Evolutionary conservation across 140 eudicot species (phyloP), one percentile per base, ranked within the genome.

Genomic region (Senecio squalidus): DNA sequence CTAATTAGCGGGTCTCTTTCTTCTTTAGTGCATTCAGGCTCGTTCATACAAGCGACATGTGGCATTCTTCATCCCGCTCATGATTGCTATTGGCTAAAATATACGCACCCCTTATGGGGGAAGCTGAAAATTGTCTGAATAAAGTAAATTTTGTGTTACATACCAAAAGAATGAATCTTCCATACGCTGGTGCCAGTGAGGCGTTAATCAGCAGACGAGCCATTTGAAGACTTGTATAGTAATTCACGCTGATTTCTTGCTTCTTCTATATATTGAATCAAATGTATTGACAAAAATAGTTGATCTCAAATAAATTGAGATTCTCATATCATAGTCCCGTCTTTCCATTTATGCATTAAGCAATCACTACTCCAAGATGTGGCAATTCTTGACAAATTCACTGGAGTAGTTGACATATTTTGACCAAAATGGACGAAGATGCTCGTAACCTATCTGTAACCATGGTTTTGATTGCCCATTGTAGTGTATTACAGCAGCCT

Each of bases 381-480:
- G 99, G 58, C 99, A 93, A 67, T 84, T 93, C 53, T 81, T 79
- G 43, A 93, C 67, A 45, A 93, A 93, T 39, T 93, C 99, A 64
- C 78, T 93, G 6, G 99, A 93, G 82, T 88, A 82, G 77, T 93
- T 80, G 23, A 93, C 81, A 49, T 87, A 78, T 75, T 93, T 93
- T 59, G 95, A 79, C 99, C 99, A 93, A 67, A 82, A 93, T 10
- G 96, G 99, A 24, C 99, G 81, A 23, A 93, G 87, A 84, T 93
- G 95, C 67, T 88, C 96, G 56, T 84, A 93, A 4, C 99, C 99
- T 50, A 93, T 88, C 60, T 89, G 94, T 36, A 93, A 72, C 99
- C 99, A 93, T n/a, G 99, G 99, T 72, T 93, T 93, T 11, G 99
- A 82, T 58, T 93, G 99, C 26, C 99, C 99, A 36, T 93, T 93